A percentile compares a stretch with the other conserved stretches of the same genome.
phyloP scores from a whole-genome alignment of 192 early-diverging fungal species.

The Coemansia sp. region DNA sequence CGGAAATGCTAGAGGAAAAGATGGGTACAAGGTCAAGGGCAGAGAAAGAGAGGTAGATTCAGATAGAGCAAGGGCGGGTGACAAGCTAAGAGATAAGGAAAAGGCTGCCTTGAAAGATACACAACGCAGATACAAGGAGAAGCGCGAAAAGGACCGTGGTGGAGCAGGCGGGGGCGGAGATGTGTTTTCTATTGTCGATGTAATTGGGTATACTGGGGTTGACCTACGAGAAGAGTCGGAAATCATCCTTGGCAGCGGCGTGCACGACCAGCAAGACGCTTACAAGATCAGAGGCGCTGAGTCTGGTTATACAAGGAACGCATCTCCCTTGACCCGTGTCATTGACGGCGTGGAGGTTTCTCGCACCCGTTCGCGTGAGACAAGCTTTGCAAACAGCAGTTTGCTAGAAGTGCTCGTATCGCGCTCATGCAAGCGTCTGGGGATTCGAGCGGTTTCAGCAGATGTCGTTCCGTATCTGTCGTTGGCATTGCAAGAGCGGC shows the following conservation, averaged over 20 bases:
- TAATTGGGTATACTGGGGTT: slow-evolving; percentile 76
- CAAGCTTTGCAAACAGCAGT: slow-evolving; percentile 15
- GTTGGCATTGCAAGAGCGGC: slow-evolving; percentile 67
- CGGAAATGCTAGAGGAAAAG: not conserved
- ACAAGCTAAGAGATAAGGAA: slow-evolving; percentile 12
- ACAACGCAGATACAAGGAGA: slow-evolving; percentile 23
- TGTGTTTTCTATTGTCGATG: slow-evolving; percentile 61
- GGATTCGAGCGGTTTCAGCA: slow-evolving; percentile 53
- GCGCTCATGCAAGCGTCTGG: slow-evolving; percentile 13
- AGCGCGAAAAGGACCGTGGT: slow-evolving; percentile 37
- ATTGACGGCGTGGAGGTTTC: slow-evolving; percentile 30
- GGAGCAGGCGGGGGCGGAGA: slow-evolving; percentile 22
- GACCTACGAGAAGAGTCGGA: slow-evolving; percentile 70
- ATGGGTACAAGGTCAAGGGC: not conserved
- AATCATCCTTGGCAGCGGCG: slow-evolving; percentile 56
- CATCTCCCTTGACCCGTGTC: slow-evolving; percentile 7
- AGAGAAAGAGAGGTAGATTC: not conserved
- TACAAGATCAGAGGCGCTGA: slow-evolving; percentile 2
- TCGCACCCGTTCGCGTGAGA: slow-evolving; percentile 21
- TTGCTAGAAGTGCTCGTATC: slow-evolving; percentile 24
- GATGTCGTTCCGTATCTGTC: slow-evolving; percentile 66
- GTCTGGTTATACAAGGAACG: slow-evolving; percentile 5
- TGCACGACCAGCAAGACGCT: slow-evolving; percentile 8
- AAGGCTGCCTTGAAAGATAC: slow-evolving; percentile 11
- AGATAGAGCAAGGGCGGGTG: slow-evolving; percentile 1